Base-by-base conservation (phyloP, 352 stramenopile species). In the Phytopythium aichiense region DNA sequence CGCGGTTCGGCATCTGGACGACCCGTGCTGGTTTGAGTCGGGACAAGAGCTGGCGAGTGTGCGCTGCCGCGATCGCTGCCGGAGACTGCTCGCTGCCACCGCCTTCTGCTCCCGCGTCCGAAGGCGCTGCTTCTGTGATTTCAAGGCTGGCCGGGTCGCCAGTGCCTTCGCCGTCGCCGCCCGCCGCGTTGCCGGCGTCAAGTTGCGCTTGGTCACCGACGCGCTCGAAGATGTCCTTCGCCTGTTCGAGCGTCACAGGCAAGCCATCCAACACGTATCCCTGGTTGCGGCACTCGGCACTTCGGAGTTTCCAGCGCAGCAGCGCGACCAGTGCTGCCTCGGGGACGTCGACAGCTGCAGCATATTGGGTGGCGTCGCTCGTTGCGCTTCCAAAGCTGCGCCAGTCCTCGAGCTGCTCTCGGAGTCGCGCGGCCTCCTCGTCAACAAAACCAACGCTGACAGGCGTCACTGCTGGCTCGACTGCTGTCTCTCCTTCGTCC, bases 261-360 rank as follows among this genome's bases (percentile, higher is more conserved):
- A 91, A 46, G 0, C 83, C 86, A 40, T 95, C 85, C 9, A 95
- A 66, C 22, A 96, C 87, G 54, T 89, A 96, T 4, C 87, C 87
- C 50, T 94, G 87, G 69, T 94, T 95, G 8, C 77, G 82, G 42
- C 82, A 94, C 53, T 64, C 56, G 0, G 81, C 62, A 33, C 64
- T 73, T 23, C 70, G 60, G 9, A 95, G 67, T 58, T 91, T 91
- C 79, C 84, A 93, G 37, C 82, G 74, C 28, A 95, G 50, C 31
- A 90, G 58, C 6, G 75, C 64, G 7, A 89, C 61, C 22, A 87
- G 50, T 0, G 73, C 64, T 11, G 65, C 28, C 58, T 81, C 66
- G 0, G 71, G 67, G n/a, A 88, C 61, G n/a, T 54, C 46, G 11
- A 18, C 7, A 4, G 46, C 11, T 11, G n/a, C 46, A 3, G 46